A percentile compares a stretch with the other conserved stretches of the same genome.
Conservation (phyloP, 345 rosid species). For the Clarkia xantiana region DNA sequence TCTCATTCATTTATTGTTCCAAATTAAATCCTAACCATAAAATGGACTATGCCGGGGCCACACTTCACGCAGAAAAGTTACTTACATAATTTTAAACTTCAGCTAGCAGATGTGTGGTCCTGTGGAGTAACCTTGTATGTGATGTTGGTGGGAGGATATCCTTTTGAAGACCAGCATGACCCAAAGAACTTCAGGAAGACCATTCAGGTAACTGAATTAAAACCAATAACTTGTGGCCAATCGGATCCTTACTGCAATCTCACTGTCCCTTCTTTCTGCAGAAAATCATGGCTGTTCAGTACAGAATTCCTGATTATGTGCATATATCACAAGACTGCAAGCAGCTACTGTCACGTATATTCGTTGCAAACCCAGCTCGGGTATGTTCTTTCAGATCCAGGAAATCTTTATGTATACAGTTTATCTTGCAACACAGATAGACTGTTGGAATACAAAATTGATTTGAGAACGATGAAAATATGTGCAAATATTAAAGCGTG, state of each 20-base stretch:
- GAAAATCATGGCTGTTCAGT: conserved; percentile 81
- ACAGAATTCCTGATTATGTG: conserved; percentile 80
- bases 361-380: conserved; percentile 58
- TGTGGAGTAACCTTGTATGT: conserved; percentile 94
- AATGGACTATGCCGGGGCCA: too few species aligned
- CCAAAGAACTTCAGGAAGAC: conserved; percentile 86
- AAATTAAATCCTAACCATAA: too few species aligned
- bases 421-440: too few species aligned
- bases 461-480: too few species aligned
- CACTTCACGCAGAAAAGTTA: too few species aligned
- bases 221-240: too few species aligned
- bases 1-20: too few species aligned
- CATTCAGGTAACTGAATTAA: conserved; percentile 42
- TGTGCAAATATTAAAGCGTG: too few species aligned
- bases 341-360: conserved; percentile 69
- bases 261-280: conserved; percentile 19
- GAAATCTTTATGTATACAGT: too few species aligned
- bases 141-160: conserved; percentile 90
- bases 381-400: conserved; percentile 16
- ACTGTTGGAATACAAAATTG: too few species aligned
- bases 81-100: conserved; percentile 2
- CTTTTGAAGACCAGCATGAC: conserved; percentile 82
- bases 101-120: conserved; percentile 97
- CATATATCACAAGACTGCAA: conserved; percentile 71
- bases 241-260: not conserved